A percentile compares a stretch with the other conserved stretches of the same genome.
phyloP scores from a whole-genome alignment of 208 protist species.

The Porcisia deanei region DNA sequence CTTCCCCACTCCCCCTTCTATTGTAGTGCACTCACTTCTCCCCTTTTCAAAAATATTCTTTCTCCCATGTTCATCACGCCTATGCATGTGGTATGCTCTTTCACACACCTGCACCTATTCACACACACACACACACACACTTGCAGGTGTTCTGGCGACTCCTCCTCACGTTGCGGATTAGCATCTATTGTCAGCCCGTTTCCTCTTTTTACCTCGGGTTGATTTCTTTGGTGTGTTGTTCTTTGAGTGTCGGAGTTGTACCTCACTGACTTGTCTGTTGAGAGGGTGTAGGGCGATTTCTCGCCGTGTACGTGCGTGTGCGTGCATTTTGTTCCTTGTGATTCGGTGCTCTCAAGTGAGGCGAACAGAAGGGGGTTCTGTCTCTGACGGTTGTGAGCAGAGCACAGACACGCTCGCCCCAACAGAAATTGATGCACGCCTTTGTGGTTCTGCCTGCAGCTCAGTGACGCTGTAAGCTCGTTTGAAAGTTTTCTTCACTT shows the following conservation, averaged over 20 bases:
- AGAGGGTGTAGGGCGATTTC: no score
- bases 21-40: neutral
- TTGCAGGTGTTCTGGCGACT: neutral
- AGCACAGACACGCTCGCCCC: neutral
- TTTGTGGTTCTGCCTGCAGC: neutral
- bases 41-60: neutral
- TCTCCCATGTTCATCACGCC: neutral
- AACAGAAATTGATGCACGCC: neutral
- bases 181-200: neutral
- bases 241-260: no score
- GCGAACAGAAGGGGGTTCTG: neutral
- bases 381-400: neutral
- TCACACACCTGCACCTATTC: neutral
- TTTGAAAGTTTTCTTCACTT: neutral
- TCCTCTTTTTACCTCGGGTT: neutral
- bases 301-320: no score
- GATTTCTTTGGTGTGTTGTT: neutral
- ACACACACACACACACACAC: neutral
- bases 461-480: neutral
- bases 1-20: neutral
- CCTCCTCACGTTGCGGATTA: neutral
- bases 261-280: no score
- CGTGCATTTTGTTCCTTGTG: neutral
- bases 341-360: neutral
- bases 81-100: neutral